Evolutionary conservation across 2,329 filamentous ascomycete genomes (phyloP), one percentile per base, ranked within the genome.

Genomic region (Arthrinium puccinioides): DNA sequence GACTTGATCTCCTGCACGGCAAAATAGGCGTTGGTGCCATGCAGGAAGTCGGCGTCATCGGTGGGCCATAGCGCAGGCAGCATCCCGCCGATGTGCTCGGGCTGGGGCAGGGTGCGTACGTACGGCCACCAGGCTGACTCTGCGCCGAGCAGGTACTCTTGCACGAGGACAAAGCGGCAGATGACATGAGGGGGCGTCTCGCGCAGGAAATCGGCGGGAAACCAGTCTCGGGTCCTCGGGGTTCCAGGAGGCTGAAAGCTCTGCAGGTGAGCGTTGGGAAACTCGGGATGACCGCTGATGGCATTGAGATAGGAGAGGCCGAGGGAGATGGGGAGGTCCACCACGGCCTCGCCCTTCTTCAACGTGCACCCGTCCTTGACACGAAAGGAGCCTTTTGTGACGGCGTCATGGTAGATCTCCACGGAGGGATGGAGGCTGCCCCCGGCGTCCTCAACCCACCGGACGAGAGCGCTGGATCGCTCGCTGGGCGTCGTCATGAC

Each of bases 91-190:
- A 60, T 48, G 2, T 76, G 61, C 9, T 70, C 66, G 0, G 80
- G 79, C 41, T 77, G 74, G 2, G 84, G 82, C 1, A 88, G 65
- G 0, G 74, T 73, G 9, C 62, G 60, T 45, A 87, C 74, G 57
- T 88, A 88, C 2, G 78, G 71, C 54, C 64, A 69, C 84, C 84
- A 88, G 46, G 74, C 76, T 1, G 82, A 84, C 2, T 67, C 51
- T 2, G 58, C 38, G 2, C 72, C 74, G 3, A 70, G 58, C 21
- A 87, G 63, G 51, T 77, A 79, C 54, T 88, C 76, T 43, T 80
- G 75, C 52, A 84, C 69, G 6, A 88, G 66, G 44, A 84, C 82
- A 57, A 87, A 82, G 4, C 80, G 72, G 8, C 76, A 72, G 33
- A 80, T 60, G 39, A 84, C 74, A 46, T 84, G 73, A 0, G 76